Percentiles rank a stretch among this genome's conserved stretches.
These are phyloP conservation scores for Lanmaoa pseudosensibilis DNA, from an alignment of 768 basidiomycete genomes.

Conservation along the genomic window DNA sequence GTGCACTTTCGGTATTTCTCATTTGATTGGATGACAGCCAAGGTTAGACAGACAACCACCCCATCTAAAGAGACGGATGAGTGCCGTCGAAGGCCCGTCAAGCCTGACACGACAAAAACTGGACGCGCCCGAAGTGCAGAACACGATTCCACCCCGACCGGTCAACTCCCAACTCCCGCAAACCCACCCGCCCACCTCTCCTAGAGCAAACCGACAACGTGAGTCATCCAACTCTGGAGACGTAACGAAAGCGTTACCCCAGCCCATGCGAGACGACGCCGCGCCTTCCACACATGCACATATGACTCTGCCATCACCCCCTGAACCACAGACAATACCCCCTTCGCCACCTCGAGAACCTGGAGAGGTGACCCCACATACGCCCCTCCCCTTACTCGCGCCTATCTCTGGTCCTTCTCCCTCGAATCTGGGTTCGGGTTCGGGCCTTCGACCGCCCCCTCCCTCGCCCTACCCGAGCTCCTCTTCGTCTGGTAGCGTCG, in stretches of 20 bases:
- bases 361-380: slow-evolving; percentile 5
- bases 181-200: neutral
- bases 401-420: neutral
- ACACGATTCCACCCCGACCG: neutral
- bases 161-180: neutral
- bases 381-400: neutral
- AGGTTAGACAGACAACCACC: slow-evolving; percentile 10
- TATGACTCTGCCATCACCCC: neutral
- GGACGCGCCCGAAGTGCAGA: neutral
- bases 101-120: slow-evolving; percentile 15
- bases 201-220: neutral
- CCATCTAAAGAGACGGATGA: slow-evolving; percentile 16
- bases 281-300: neutral
- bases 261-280: neutral
- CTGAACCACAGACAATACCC: neutral
- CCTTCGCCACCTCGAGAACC: slow-evolving; percentile 6
- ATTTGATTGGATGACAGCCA: slow-evolving; percentile 11
- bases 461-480: neutral
- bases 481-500: neutral
- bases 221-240: neutral
- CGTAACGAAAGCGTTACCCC: neutral
- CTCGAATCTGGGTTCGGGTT: neutral
- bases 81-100: neutral
- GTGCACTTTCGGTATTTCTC: neutral
- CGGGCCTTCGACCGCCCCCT: neutral